phyloP scores from a whole-genome alignment of 2,329 filamentous ascomycete genomes.

The Fusarium sp. region DNA sequence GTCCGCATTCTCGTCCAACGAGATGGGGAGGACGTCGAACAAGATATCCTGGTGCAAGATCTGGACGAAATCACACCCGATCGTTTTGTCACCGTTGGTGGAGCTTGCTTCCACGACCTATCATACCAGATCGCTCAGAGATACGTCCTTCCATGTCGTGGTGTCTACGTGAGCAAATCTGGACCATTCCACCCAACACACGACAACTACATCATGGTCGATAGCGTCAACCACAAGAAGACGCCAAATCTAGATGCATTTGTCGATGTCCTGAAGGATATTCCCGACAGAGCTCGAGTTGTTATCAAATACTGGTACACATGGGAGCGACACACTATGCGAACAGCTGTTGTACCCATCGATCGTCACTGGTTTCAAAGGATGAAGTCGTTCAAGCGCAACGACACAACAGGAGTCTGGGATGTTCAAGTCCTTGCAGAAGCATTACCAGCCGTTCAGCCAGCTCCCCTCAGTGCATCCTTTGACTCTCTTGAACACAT shows the following conservation, averaged over 20 bases:
- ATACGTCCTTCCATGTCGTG: conserved; percentile 91
- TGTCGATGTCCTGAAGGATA: conserved; percentile 26
- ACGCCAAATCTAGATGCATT: conserved; percentile 77
- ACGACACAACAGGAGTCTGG: conserved; percentile 92
- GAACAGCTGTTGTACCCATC: conserved; percentile 91
- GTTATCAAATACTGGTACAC: conserved; percentile 26
- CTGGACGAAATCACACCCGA: conserved; percentile 95
- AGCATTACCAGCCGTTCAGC: conserved; percentile 79
- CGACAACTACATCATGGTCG: conserved; percentile 71
- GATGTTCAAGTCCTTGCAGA: conserved; percentile 91
- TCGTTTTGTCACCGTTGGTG: conserved; percentile 93
- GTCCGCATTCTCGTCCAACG: conserved; percentile 88
- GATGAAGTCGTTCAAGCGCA: conserved; percentile 92
- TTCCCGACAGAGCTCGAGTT: conserved; percentile 27
- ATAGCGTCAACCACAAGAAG: conserved; percentile 86
- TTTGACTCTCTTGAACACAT: conserved; percentile 94
- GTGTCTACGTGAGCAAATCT: conserved; percentile 79
- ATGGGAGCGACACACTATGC: conserved; percentile 77
- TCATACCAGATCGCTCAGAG: conserved; percentile 97
- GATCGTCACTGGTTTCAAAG: conserved; percentile 96
- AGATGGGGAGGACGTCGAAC: conserved; percentile 87
- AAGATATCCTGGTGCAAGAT: conserved; percentile 87
- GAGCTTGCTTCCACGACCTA: conserved; percentile 92
- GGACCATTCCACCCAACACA: conserved; percentile 9
- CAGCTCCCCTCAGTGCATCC: conserved; percentile 82